phyloP scores from a whole-genome alignment of 169 alveolate genomes.

The Cryptosporidium bovis region DNA sequence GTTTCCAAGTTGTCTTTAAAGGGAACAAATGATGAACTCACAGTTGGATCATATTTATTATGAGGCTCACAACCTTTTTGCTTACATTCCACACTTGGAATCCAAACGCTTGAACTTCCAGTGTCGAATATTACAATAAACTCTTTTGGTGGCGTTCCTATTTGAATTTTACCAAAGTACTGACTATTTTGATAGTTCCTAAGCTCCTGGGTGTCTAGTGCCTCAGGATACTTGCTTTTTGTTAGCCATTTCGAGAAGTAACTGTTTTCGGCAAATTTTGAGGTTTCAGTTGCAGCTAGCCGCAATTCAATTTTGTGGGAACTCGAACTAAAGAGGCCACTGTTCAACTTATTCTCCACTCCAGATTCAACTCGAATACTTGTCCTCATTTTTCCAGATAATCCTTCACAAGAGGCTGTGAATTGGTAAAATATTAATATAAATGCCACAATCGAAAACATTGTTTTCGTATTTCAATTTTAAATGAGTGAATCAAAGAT shows the following conservation, averaged over 20 bases:
- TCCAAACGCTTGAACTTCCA: slow-evolving; percentile 90
- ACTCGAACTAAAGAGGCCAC: slow-evolving; percentile 21
- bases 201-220: slow-evolving; percentile 80
- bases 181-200: slow-evolving; percentile 90
- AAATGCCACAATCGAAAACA: not conserved
- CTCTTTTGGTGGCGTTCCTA: slow-evolving; percentile 88
- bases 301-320: slow-evolving; percentile 55
- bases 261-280: slow-evolving; percentile 24
- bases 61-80: slow-evolving; percentile 87
- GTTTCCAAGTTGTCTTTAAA: slow-evolving; percentile 74
- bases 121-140: slow-evolving; percentile 91
- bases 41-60: slow-evolving; percentile 83
- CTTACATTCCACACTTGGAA: slow-evolving; percentile 87
- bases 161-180: slow-evolving; percentile 88
- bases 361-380: slow-evolving; percentile 1
- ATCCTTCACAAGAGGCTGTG: slow-evolving; percentile 35
- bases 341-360: slow-evolving; percentile 30
- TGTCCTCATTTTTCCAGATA: slow-evolving; percentile 41
- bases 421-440: slow-evolving; percentile 1
- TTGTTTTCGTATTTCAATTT: not conserved
- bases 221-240: slow-evolving; percentile 42
- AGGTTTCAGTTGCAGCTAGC: not conserved
- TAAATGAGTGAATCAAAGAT: not conserved
- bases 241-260: slow-evolving; percentile 56
- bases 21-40: slow-evolving; percentile 82